Conservation (phyloP, 2,329 filamentous ascomycete genomes). For the Fusarium pseudograminearum region DNA sequence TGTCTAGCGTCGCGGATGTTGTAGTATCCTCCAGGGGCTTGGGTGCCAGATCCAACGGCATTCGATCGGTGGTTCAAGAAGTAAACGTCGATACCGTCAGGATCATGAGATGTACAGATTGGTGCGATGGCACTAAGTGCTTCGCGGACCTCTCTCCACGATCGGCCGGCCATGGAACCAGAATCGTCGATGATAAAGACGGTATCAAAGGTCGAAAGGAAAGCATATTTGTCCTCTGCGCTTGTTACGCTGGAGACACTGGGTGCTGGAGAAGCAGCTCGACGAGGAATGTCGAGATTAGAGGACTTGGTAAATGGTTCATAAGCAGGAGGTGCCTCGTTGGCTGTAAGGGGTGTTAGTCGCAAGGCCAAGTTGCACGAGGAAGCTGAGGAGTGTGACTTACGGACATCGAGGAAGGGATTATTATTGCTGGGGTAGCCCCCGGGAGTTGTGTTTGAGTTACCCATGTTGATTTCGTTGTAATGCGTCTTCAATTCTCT, state of each 20-base stretch:
- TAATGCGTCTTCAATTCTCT: slow-evolving; percentile 2
- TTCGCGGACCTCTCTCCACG: slow-evolving; percentile 79
- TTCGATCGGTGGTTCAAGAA: slow-evolving; percentile 80
- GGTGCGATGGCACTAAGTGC: slow-evolving; percentile 81
- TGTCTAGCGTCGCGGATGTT: slow-evolving; percentile 69
- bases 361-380: not conserved
- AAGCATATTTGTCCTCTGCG: slow-evolving; percentile 77
- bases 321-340: slow-evolving; percentile 55
- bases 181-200: slow-evolving; percentile 93
- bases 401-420: slow-evolving; percentile 18
- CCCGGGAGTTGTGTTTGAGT: slow-evolving; percentile 4
- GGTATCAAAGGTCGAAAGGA: slow-evolving; percentile 85
- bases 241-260: slow-evolving; percentile 51
- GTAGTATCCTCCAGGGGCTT: slow-evolving; percentile 67
- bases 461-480: slow-evolving; percentile 7
- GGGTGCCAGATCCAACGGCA: slow-evolving; percentile 52
- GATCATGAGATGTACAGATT: slow-evolving; percentile 82
- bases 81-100: slow-evolving; percentile 89
- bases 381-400: not conserved
- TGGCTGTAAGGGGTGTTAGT: slow-evolving; percentile 25
- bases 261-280: slow-evolving; percentile 28
- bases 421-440: not conserved
- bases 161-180: slow-evolving; percentile 82
- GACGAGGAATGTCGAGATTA: slow-evolving; percentile 30
- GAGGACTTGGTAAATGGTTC: slow-evolving; percentile 19